Evolutionary conservation across 768 basidiomycete species (phyloP), one percentile per base, ranked within the genome.

Genomic region (Cantharellus anzutake): DNA sequence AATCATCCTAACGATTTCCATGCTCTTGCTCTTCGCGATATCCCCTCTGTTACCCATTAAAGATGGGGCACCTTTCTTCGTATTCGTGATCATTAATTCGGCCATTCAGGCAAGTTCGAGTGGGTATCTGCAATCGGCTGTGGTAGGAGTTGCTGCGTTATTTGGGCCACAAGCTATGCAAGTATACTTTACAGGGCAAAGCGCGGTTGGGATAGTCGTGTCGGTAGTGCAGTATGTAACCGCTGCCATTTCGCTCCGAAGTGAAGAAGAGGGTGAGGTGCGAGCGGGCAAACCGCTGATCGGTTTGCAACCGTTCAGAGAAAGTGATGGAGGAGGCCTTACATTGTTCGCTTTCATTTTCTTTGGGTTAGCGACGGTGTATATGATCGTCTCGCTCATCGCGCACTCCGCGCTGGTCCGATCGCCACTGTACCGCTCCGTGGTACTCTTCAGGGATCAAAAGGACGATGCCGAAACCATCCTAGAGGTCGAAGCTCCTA

Each of bases 131-230:
- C 86, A 85, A 64, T 84, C 82, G 0, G 77, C 87, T 5, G 75
- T 84, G 44, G 78, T 87, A 38, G 87, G 84, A 0, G 77, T 87
- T 29, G 86, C 88, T 2, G 81, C 87, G 0, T 71, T 89, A 3
- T 86, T 90, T 64, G 91, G 89, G 0, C 76, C 81, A 2, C 69
- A 75, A 4, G 81, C 81, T 11, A 77, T 92, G 58, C 85, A 91
- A 68, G 74, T 68, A 11, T 67, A 58, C 41, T 59, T 64, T 56
- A 29, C 63, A 3, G 63, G 63, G 42, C 63, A 62, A 57, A 61
- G 60, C 11, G 70, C 70, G 2, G 68, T 72, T 40, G 71, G 70
- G 0, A 69, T 72, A 20, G 60, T 71, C 2, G 69, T 72, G 37
- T 69, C 69, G 0, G 52, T 60, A 7, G 64, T 66, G 0, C 71